Conservation (phyloP, 2,329 filamentous ascomycete genomes). For the Aspergillus costaricaensis region DNA sequence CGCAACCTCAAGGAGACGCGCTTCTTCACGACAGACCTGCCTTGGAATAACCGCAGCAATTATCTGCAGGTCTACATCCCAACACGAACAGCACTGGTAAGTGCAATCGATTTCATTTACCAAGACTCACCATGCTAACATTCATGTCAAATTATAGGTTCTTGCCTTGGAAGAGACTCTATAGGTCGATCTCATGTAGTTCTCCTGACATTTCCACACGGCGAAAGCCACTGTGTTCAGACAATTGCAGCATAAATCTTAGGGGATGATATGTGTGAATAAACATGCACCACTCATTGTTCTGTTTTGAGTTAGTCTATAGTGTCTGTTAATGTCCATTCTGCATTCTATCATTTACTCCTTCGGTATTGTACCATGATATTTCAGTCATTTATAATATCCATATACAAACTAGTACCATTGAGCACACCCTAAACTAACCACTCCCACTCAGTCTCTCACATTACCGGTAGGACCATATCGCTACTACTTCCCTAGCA, state of each 20-base stretch:
- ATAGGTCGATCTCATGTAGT: slow-evolving; percentile 17
- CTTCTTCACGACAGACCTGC: slow-evolving; percentile 88
- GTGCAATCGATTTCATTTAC: slow-evolving; percentile 27
- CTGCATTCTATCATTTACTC: no score
- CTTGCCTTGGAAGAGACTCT: slow-evolving; percentile 54
- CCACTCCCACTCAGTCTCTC: no score
- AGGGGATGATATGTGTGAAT: not conserved
- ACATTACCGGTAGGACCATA: no score
- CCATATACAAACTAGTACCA: no score
- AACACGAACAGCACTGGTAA: slow-evolving; percentile 76
- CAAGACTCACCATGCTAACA: not conserved
- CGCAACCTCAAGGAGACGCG: slow-evolving; percentile 77
- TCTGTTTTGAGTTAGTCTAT: no score
- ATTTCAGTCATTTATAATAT: no score
- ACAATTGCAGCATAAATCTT: not conserved
- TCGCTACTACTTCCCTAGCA: no score
- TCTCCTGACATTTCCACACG: not conserved
- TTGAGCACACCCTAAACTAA: no score
- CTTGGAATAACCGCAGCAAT: slow-evolving; percentile 88
- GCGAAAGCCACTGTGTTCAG: not conserved
- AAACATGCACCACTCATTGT: no score
- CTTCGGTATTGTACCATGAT: no score
- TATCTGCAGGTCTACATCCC: slow-evolving; percentile 92
- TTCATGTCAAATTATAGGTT: slow-evolving; percentile 44
- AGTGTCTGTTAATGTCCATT: no score